Evolutionary conservation across 2,329 filamentous ascomycete species (phyloP), one percentile per base, ranked within the genome.

Genomic region (Zelopaecilomyces penicillatus): DNA sequence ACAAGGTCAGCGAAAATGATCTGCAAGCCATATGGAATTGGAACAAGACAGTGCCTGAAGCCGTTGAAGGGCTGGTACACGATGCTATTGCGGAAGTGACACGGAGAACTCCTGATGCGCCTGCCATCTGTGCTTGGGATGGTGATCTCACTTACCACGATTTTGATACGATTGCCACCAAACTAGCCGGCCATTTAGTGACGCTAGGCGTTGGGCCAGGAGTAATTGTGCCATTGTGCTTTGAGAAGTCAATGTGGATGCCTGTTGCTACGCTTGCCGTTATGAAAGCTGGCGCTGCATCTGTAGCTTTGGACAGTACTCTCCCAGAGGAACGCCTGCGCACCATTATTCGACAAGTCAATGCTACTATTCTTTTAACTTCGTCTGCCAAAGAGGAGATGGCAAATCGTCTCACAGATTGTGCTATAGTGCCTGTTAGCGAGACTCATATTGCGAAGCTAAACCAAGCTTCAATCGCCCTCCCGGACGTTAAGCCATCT

Each of bases 241-340:
- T 61, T 11, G 54, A 57, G n/a, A 62, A 60, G 43, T 58, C 56
- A 10, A 37, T 39, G 4, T 54, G 51, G 53, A 52, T 52, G n/a
- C 46, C 52, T 3, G 51, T 59, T 2, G 50, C 52, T 1, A 56
- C 55, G 29, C 33, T 62, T 9, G 58, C 48, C 9, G 47, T 61
- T 19, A 50, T 59, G 33, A 58, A 60, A 45, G 49, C 56, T n/a
- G 60, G 60, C 6, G 53, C 50, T 12, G 57, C 54, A 10, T 62
- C 55, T 41, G 50, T 57, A 3, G 54, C 54, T 1, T 40, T 61
- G 6, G 58, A 61, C 42, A 48, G 50, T 4, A 48, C 52, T 8
- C 50, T 56, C 31, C 55, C 60, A 8, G 38, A 41, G 26, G 39
- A 42, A 8, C 51, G 53, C 2, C 41, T 55, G 2, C 43, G 39